phyloP scores from a whole-genome alignment of 345 rosid species.

The Eucalyptus tenuipes region DNA sequence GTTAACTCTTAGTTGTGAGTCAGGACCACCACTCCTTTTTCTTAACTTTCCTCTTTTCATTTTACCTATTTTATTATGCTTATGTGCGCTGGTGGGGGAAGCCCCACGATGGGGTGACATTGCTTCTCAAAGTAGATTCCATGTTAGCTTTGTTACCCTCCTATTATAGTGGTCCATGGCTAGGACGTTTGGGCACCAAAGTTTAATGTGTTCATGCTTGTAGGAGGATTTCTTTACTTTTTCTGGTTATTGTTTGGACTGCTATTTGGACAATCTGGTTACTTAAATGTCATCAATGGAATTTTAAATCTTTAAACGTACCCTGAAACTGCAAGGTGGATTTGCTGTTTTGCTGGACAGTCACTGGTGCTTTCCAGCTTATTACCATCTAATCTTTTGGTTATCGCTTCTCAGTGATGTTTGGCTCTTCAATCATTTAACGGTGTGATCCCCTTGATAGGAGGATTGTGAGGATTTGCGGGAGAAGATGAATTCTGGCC shows the following conservation, averaged over 20 bases:
- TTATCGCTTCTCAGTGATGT: neutral
- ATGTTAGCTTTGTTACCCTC: neutral
- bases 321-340: neutral
- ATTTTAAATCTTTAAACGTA: neutral
- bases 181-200: neutral
- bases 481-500: constrained; percentile 17
- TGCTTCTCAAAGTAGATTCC: neutral
- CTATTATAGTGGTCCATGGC: neutral
- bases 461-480: constrained; percentile 45
- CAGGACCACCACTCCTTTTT: neutral
- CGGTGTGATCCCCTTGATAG: constrained; percentile 1
- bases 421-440: neutral
- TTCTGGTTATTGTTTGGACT: neutral
- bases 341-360: neutral
- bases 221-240: neutral
- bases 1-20: neutral
- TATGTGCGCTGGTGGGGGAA: neutral
- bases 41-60: neutral
- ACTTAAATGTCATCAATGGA: neutral
- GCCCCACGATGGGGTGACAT: neutral
- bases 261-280: neutral
- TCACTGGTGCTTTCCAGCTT: neutral
- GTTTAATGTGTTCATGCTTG: neutral
- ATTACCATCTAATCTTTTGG: neutral
- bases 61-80: neutral